Base-by-base conservation (phyloP, 495 filamentous ascomycete genomes). In the Rhizodiscina lignyota region DNA sequence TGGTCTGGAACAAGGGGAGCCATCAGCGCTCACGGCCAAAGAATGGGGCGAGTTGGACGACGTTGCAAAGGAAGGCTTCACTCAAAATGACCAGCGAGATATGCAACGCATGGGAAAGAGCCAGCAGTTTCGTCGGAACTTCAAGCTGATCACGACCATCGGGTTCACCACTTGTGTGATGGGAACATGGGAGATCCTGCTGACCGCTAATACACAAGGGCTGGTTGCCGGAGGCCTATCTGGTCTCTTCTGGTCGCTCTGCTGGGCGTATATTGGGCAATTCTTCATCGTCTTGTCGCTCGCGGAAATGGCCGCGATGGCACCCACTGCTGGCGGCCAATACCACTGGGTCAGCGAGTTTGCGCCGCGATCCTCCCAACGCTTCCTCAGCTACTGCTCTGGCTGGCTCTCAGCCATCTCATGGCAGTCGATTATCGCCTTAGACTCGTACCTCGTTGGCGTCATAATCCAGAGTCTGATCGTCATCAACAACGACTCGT, bases 281-380 rank as follows among this genome's bases (percentile, higher is more conserved):
- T 34, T 42, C 18, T 47, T 53, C 23, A 46, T 61, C 5, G 44
- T 59, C 18, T 24, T 53, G 0, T 50, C 48, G 2, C 32, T 63
- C 8, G 47, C 47, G 13, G 49, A 53, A 31, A 53, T 62, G 57
- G 36, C 55, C 21, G 59, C 56, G 12, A 62, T 62, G 52, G 49
- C 51, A 18, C 50, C 53, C 2, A 64, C 37, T 12, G 32, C 34
- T 13, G 45, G 45, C 11, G 45, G 45, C 1, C 45, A 48, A 38
- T 44, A 44, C 21, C 42, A 48, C 21, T 48, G 45, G 61, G 59
- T 63, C 0, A 63, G 57, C 2, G 65, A 68, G 35, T 67, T 68
- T 32, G 49, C 62, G 0, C 56, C 59, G 1, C 51, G 45, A 2
- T 38, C 41, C 18, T 51, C 43, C 18, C 65, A 67, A 37, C 55